Conservation (phyloP, 163 green algal species). For the Chlorella variabilis region DNA sequence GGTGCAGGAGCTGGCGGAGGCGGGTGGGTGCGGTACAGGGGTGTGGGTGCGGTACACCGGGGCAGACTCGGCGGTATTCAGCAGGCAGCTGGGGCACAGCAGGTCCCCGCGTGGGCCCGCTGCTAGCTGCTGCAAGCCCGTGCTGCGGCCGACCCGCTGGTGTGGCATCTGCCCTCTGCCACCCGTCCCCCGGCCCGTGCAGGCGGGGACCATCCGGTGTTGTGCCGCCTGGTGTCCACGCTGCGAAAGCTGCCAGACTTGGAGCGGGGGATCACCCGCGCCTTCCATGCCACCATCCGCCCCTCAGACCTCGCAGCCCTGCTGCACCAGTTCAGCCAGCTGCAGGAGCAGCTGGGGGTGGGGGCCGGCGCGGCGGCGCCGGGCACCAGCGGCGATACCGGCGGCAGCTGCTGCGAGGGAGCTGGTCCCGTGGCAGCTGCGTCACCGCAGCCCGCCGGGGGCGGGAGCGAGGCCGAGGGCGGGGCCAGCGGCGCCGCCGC, state of each 20-base stretch:
- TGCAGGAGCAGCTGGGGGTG: slow-evolving; percentile 41
- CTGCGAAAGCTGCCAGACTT: slow-evolving; percentile 74
- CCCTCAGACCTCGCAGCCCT: slow-evolving; percentile 75
- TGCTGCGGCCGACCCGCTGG: too few relatives aligned
- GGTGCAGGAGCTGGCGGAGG: slow-evolving; percentile 72
- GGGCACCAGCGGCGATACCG: neutral
- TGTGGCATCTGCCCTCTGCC: too few relatives aligned
- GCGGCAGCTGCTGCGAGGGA: neutral
- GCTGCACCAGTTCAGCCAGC: slow-evolving; percentile 50
- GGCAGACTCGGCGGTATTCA: too few relatives aligned
- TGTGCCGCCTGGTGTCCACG: slow-evolving; percentile 27
- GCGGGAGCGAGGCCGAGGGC: neutral
- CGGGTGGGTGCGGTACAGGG: neutral
- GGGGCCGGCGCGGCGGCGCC: neutral
- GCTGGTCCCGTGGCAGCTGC: neutral
- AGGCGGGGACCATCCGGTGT: slow-evolving; percentile 22
- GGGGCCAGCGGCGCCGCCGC: neutral
- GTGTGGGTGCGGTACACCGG: neutral
- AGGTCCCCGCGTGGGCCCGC: too few relatives aligned
- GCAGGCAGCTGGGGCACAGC: too few relatives aligned
- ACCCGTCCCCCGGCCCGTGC: neutral
- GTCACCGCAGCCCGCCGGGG: neutral
- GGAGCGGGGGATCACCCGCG: slow-evolving; percentile 77
- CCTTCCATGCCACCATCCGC: slow-evolving; percentile 76
- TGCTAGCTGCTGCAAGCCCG: too few relatives aligned